These are phyloP conservation scores for Tetrapisispora phaffii DNA, from an alignment of 805 yeast genomes.

Conservation along the genomic window DNA sequence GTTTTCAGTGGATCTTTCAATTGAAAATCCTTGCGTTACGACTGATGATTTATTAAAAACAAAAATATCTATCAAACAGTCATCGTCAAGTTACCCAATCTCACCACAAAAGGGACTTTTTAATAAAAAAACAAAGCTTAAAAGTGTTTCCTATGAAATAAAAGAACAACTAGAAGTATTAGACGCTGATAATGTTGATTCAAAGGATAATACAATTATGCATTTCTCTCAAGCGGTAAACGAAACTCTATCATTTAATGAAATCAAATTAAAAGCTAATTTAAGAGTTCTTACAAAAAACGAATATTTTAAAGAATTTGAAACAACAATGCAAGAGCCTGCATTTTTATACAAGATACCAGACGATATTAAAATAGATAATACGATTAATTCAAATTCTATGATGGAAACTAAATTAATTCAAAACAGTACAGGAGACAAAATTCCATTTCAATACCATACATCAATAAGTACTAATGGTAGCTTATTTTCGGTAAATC, in stretches of 20 bases:
- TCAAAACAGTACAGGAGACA: constrained; percentile 22
- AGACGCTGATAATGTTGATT: constrained; percentile 30
- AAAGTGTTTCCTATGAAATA: constrained; percentile 38
- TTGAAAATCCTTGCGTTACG: constrained; percentile 49
- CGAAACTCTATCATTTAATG: constrained; percentile 22
- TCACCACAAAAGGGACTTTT: constrained; percentile 13
- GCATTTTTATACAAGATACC: constrained; percentile 18
- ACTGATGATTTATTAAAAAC: constrained; percentile 42
- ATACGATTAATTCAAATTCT: not conserved
- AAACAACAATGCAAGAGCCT: constrained; percentile 28
- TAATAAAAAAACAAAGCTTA: constrained; percentile 31
- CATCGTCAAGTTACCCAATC: constrained; percentile 14
- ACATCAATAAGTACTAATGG: constrained; percentile 38
- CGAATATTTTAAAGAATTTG: constrained; percentile 22
- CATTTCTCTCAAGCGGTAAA: constrained; percentile 21
- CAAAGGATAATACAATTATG: constrained; percentile 36
- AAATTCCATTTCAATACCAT: constrained; percentile 33
- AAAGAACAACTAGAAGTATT: constrained; percentile 46
- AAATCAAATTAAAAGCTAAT: constrained; percentile 19
- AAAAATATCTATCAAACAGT: constrained; percentile 34
- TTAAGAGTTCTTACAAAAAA: constrained; percentile 22
- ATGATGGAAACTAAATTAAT: constrained; percentile 18
- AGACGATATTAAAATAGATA: not conserved
- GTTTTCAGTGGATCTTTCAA: constrained; percentile 35
- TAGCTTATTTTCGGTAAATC: constrained; percentile 41